Percentiles rank a stretch among this genome's conserved stretches.
Evolutionary conservation across 352 stramenopile species (phyloP).

Genomic region (Pythium brassicae): DNA sequence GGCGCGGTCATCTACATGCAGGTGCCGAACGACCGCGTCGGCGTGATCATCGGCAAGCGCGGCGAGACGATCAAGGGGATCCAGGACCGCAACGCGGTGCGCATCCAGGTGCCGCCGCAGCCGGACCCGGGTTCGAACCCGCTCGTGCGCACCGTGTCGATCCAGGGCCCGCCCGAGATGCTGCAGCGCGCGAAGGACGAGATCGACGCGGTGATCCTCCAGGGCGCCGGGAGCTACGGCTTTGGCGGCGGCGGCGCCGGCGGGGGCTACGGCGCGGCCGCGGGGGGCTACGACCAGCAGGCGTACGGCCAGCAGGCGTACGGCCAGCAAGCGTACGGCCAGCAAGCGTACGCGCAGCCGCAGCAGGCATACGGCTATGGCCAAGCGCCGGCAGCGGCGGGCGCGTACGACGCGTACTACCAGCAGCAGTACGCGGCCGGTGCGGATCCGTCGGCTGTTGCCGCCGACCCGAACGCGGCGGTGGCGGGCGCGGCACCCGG

Average conservation of each 20-base stretch:
- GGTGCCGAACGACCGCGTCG: slow-evolving; percentile 88
- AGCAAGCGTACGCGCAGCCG: slow-evolving; percentile 46
- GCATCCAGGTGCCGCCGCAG: slow-evolving; percentile 89
- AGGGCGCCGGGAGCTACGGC: slow-evolving; percentile 51
- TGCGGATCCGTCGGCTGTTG: slow-evolving; percentile 1
- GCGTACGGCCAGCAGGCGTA: slow-evolving; percentile 12
- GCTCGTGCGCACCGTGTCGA: slow-evolving; percentile 82
- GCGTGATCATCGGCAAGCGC: slow-evolving; percentile 89
- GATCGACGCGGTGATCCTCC: slow-evolving; percentile 74
- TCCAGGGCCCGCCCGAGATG: slow-evolving; percentile 57
- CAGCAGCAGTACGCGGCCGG: slow-evolving; percentile 60
- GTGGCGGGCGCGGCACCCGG: slow-evolving; percentile 10
- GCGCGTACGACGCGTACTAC: slow-evolving; percentile 71
- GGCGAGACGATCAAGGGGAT: slow-evolving; percentile 90
- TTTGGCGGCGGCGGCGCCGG: slow-evolving; percentile 10
- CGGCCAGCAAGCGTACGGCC: slow-evolving; percentile 49
- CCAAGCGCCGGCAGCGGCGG: slow-evolving; percentile 25
- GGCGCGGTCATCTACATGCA: slow-evolving; percentile 84
- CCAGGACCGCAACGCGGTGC: slow-evolving; percentile 76
- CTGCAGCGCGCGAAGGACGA: slow-evolving; percentile 71
- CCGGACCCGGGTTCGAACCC: slow-evolving; percentile 83
- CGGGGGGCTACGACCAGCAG: background rate
- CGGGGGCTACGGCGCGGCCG: slow-evolving; percentile 20
- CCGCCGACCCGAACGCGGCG: slow-evolving; percentile 6
- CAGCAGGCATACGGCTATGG: slow-evolving; percentile 39